Evolutionary conservation across 164 flowering plant species (phyloP), one percentile per base, ranked within the genome.

Genomic region (Dillenia turbinata): DNA sequence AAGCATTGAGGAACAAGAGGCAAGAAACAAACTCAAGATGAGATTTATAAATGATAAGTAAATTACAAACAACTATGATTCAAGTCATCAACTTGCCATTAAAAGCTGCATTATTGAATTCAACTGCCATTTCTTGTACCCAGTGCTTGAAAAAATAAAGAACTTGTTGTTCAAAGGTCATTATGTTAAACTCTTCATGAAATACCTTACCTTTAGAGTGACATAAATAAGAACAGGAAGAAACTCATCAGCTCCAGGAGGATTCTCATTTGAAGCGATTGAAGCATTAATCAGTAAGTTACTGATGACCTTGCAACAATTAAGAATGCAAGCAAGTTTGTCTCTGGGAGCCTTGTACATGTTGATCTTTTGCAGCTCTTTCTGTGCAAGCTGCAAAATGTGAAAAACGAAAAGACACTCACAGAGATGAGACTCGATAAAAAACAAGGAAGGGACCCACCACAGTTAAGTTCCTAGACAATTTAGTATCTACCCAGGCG

Each of bases 271-370:
- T 12, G 91, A 80, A 69, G 96, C 85, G 68, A 85, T 65, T 13
- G 98, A 83, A 56, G 96, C 97, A 81, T 88, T 89, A 53, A 81
- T 69, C 71, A 93, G 62, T 57, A 88, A 75, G 75, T 90, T 93
- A 66, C 72, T 88, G 66, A 90, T 88, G 63, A 87, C 94, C 78
- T 84, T 88, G 77, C 97, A 93, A 68, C 97, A 90, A 63, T 73
- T 85, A 17, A 93, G 89, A 62, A 93, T 87, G 67, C 98, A 93
- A 8, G 78, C 86, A 67, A 93, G 92, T 72, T 93, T 93, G 73
- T 93, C 98, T 70, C 97, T 83, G n/a, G 98, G 98, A 62, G 98
- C 96, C 78, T 87, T 93, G 82, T 78, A 81, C 95, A 90, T 87
- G 67, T 90, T 90, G 63, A 93, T 89, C 78, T 90, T 93, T 67